Evolutionary conservation across 768 basidiomycete genomes (phyloP), one percentile per base, ranked within the genome.

Genomic region (Postia placenta): DNA sequence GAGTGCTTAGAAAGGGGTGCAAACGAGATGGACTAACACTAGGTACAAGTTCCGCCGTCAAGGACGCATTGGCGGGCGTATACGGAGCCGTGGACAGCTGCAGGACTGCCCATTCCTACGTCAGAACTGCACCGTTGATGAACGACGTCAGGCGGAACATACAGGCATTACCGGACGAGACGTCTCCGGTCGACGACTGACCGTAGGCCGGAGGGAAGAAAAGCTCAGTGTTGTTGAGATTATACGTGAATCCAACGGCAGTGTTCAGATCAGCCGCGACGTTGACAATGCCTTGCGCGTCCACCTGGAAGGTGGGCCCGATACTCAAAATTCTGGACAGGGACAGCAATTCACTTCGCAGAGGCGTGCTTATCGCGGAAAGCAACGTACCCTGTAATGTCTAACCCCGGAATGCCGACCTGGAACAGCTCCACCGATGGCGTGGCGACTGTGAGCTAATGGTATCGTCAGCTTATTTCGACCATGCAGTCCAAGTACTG

Each of bases 11-110:
- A n/a, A n/a, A n/a, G n/a, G n/a, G n/a, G 17, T 15, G 15, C 22
- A 30, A 15, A 35, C 30, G 20, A 17, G 14, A 22, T 45, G 38
- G 26, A 15, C 30, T 33, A 11, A 50, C 49, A 49, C 63, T 62
- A 0, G 78, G 79, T 49, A 74, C 77, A 28, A 80, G 60, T 56
- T 80, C 76, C 2, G 71, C 76, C 23, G 65, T 60, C 23, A 79
- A 50, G 2, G 59, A 67, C 11, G 73, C 74, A 2, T 69, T 70
- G 11, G 72, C 67, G 6, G 63, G 63, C 69, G 70, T 5, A 69
- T 66, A 19, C 78, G 60, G 51, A 66, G 64, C 25, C 24, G 9
- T 43, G 42, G 11, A 25, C 23, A 12, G 23, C 42, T 43, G 24
- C 15, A 17, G 9, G 38, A 15, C n/a, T 35, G n/a, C 33, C n/a